phyloP scores from a whole-genome alignment of 805 yeast species.

The Candida corydali region DNA sequence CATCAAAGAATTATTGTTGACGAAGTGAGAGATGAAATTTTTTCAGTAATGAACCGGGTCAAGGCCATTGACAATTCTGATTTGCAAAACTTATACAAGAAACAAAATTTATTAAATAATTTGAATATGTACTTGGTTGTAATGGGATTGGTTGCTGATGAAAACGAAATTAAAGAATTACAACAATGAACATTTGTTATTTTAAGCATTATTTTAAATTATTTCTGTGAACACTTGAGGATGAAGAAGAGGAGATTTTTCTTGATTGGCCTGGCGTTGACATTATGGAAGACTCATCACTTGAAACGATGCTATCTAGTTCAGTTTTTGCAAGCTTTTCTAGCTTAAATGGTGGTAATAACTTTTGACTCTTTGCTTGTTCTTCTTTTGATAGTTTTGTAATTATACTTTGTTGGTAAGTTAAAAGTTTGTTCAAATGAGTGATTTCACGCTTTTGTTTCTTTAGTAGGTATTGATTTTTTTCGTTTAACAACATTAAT shows the following conservation, averaged over 20 bases:
- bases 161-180: conserved; percentile 81
- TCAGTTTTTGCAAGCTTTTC: not conserved
- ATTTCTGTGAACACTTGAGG: not conserved
- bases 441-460: conserved; percentile 24
- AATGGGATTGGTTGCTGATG: conserved; percentile 92
- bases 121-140: conserved; percentile 91
- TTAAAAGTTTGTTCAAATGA: conserved; percentile 18
- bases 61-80: conserved; percentile 50
- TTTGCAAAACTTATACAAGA: conserved; percentile 39
- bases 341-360: conserved; percentile 4
- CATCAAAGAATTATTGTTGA: conserved; percentile 94
- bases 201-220: not conserved
- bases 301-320: not conserved
- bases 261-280: conserved; percentile 1
- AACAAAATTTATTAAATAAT: conserved; percentile 63
- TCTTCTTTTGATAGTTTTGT: not conserved
- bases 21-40: conserved; percentile 89
- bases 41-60: conserved; percentile 79
- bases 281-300: not conserved
- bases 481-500: conserved; percentile 19
- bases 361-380: not conserved
- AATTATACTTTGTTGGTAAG: conserved; percentile 16
- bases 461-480: conserved; percentile 17
- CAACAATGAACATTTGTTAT: conserved; percentile 8
- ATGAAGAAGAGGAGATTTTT: conserved; percentile 1